Evolutionary conservation across 2,329 filamentous ascomycete species (phyloP), one percentile per base, ranked within the genome.

Genomic region (Rhytidhysteron rufulum): DNA sequence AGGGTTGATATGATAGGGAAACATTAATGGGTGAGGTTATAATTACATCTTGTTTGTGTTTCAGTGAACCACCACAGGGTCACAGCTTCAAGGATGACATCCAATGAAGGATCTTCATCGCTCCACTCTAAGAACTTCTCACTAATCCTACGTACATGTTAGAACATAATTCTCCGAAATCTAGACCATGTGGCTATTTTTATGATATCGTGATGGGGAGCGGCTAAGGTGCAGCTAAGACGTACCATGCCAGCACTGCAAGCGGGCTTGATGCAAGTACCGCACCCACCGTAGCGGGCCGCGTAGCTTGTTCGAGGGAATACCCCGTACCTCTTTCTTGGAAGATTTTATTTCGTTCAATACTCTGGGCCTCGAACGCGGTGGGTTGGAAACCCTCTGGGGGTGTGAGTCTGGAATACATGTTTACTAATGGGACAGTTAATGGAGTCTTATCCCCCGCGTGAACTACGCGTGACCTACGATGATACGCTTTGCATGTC

Each of bases 51-150:
- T n/a, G n/a, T n/a, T 37, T 72, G 69, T 9, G 64, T 69, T 22
- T 67, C 62, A 0, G 75, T 79, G 48, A 79, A 68, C 75, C 77
- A 82, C 57, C 79, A 81, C 5, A 81, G 57, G 2, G 70, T 71
- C 20, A 78, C 68, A 34, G 68, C 61, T 22, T 73, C 73, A 1
- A 82, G 62, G n/a, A 80, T 75, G 10, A 59, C 55, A 31, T 70
- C 58, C 20, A 63, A 47, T 3, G 58, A 43, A 0, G 66, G 73
- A 22, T 60, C 54, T 4, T 61, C 50, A 48, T 80, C 77, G 3
- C 65, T 65, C 77, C 77, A 82, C 24, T 72, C 71, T 4, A 77
- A 55, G 45, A 77, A 73, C 50, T 80, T 81, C 48, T 82, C 78
- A 13, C 74, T 76, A 31, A 81, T 70, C 18, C 8, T 19, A 13